These are phyloP conservation scores for Stephania japonica DNA, from an alignment of 164 flowering plant species.

Conservation along the genomic window DNA sequence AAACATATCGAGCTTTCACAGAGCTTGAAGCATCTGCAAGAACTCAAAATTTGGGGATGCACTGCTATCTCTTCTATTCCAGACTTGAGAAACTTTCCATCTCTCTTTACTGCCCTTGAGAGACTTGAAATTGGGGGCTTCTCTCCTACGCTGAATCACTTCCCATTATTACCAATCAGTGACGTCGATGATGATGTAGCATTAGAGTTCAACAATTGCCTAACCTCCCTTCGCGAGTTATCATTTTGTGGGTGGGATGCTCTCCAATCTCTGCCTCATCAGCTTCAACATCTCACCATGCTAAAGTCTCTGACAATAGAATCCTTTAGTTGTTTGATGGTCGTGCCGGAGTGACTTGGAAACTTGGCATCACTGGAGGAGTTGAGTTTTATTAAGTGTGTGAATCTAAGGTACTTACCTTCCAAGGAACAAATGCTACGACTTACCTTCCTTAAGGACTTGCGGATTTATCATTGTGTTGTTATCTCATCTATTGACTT, in stretches of 20 bases:
- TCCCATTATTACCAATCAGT: background rate
- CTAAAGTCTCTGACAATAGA: background rate
- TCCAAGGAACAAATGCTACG: too few relatives aligned
- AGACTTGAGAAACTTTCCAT: too few relatives aligned
- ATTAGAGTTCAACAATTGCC: too few relatives aligned
- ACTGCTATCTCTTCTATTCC: too few relatives aligned
- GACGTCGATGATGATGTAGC: too few relatives aligned
- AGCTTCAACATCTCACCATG: slow-evolving; percentile 4
- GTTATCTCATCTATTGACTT: too few relatives aligned
- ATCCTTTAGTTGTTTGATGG: background rate
- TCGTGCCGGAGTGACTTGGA: slow-evolving; percentile 20
- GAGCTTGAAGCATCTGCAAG: too few relatives aligned
- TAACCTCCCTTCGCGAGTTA: background rate
- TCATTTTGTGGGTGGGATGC: background rate
- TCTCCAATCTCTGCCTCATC: slow-evolving; percentile 1
- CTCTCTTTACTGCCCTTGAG: background rate
- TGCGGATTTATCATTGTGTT: too few relatives aligned
- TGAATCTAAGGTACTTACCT: slow-evolving; percentile 10
- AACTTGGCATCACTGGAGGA: slow-evolving; percentile 10
- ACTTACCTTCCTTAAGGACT: too few relatives aligned
- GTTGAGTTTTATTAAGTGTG: slow-evolving; percentile 14
- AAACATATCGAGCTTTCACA: too few relatives aligned
- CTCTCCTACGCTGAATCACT: background rate
- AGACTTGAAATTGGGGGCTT: background rate
- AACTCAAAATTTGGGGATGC: too few relatives aligned